Base-by-base conservation (phyloP, 306 rosid genomes). In the Vigna mungo region DNA sequence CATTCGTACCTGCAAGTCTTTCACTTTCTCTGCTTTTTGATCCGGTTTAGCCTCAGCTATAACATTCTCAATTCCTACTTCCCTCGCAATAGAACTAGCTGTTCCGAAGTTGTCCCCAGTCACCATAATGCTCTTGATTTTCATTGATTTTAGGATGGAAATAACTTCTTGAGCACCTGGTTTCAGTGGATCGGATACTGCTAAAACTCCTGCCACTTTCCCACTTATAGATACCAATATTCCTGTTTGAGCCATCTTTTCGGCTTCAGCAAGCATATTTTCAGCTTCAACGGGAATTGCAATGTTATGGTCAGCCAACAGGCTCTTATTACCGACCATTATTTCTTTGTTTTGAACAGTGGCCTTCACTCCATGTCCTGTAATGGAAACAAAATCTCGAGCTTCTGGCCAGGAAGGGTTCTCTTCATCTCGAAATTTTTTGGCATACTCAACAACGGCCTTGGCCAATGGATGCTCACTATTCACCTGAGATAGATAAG, bases 291-390 rank as follows among this genome's bases (percentile, higher is more conserved):
- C 9, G 0, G 94, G 88, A 71, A 94, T 80, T 23, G 36, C 80
- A 41, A 91, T 72, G 54, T 78, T 79, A 65, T 84, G 78, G 32
- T 86, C 88, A 71, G 75, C 30, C 82, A 94, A 72, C 78, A 94
- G 76, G 84, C 89, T 91, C 89, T 90, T 86, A 87, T 94, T 94
- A 37, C 98, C 98, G 18, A 94, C 86, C 5, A 91, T 62, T 76
- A 91, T 82, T 78, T 85, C 88, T 83, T 79, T 88, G 72, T 85
- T 85, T n/a, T 84, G 86, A 68, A 91, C 97, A n/a, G 20, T 78
- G 81, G 91, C 96, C 85, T 90, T 90, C 21, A 94, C 97, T 74
- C 98, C 98, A 39, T 91, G 94, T 44, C 98, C 98, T n/a, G 96
- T 84, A 66, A 91, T 66, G 78, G 98, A 87, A 49, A 79, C 76